These are phyloP conservation scores for Gamarada debralockiae DNA, from an alignment of 495 filamentous ascomycete species.

Conservation along the genomic window DNA sequence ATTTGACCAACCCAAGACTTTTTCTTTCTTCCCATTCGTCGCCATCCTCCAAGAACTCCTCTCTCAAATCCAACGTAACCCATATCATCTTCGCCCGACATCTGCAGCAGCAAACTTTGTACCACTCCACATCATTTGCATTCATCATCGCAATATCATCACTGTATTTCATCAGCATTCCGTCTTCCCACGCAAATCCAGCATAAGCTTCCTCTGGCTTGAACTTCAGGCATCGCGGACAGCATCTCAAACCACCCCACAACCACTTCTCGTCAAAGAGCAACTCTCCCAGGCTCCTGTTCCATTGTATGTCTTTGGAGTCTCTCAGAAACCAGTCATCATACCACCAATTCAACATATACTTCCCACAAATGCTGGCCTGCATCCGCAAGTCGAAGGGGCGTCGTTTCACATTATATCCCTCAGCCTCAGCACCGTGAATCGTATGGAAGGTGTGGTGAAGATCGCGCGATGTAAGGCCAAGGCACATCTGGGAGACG, in stretches of 20 bases:
- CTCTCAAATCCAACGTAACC: background rate
- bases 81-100: constrained; percentile 11
- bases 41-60: constrained; percentile 3
- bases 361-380: background rate
- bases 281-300: background rate
- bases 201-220: constrained; percentile 7
- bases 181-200: background rate
- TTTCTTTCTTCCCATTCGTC: constrained; percentile 1
- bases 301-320: constrained; percentile 7
- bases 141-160: background rate
- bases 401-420: too few relatives aligned
- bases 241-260: constrained; percentile 10
- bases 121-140: background rate
- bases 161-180: background rate
- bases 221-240: constrained; percentile 5
- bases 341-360: background rate
- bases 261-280: constrained; percentile 7
- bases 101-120: constrained; percentile 2
- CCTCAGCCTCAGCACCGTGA: too few relatives aligned
- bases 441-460: too few relatives aligned
- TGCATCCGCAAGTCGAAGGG: constrained; percentile 8
- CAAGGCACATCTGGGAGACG: too few relatives aligned
- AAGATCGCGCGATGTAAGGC: too few relatives aligned
- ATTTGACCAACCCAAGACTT: constrained; percentile 3
- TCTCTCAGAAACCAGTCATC: constrained; percentile 5